Base-by-base conservation (phyloP, 495 filamentous ascomycete genomes). In the Xylaria cubensis region DNA sequence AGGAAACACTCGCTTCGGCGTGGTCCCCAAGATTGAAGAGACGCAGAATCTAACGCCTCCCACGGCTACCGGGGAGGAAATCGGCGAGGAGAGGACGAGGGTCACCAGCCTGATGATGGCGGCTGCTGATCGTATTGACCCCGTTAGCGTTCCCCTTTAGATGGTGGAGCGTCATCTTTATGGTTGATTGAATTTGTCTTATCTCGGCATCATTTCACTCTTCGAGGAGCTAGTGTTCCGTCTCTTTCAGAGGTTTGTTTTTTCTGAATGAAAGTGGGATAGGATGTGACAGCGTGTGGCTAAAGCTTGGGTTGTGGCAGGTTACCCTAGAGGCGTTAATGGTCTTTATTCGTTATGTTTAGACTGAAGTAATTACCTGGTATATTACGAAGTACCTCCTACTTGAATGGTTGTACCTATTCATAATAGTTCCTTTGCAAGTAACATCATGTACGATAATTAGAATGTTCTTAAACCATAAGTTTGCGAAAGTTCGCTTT, bases 1-100 rank as follows among this genome's bases (percentile, higher is more conserved):
- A 70, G 92, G 93, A 62, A 90, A 93, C 74, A 83, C 75, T 74
- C 88, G 87, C 24, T 91, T 95, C 74, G 92, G 92, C 29, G 87
- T 87, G 63, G 91, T 93, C 32, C 88, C 90, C 72, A 88, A 92
- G 75, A 83, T 86, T 44, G 86, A 92, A 77, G 76, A 81, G 64
- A 82, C 80, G 21, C 89, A 91, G 80, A 89, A 88, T 72, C 75
- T 83, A 72, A 78, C 71, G 15, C 73, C 79, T 8, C 77, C 84
- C 61, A 77, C 77, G 24, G 69, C 48, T 19, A 26, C 70, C 32
- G 64, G 15, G 10, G 12, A 48, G 17, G 55, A 19, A 12, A 62
- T 48, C 7, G 77, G 61, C 29, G 71, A 76, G 51, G 15, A 61
- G 32, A 74, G 74, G 34, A 68, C 73, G 10, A 73, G 41, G 51